Conservation (phyloP, 805 yeast genomes). For the Kazachstania bromeliacearum region DNA sequence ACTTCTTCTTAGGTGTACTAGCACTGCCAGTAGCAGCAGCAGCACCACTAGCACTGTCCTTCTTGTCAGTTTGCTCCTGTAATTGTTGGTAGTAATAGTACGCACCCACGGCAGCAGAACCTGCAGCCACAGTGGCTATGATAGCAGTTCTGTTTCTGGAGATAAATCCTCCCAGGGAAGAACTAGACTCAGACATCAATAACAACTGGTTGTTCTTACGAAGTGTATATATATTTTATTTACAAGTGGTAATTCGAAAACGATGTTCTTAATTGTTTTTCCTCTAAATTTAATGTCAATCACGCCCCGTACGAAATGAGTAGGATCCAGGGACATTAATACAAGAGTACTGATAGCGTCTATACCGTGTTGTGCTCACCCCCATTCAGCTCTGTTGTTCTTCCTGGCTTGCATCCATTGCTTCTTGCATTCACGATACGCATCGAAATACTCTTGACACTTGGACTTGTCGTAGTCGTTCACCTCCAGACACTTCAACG, state of each 20-base stretch:
- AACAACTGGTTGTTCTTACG: no score
- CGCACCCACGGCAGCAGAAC: constrained; percentile 56
- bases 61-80: constrained; percentile 6
- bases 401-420: constrained; percentile 48
- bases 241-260: no score
- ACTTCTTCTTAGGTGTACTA: constrained; percentile 79
- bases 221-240: no score
- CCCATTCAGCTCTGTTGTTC: constrained; percentile 27
- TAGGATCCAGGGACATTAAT: no score
- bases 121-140: constrained; percentile 52
- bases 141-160: constrained; percentile 50
- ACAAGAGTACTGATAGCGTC: no score
- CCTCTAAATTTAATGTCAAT: no score
- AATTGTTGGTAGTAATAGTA: constrained; percentile 39
- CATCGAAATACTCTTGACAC: constrained; percentile 79
- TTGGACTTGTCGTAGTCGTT: constrained; percentile 60
- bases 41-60: constrained; percentile 1
- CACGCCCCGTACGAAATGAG: no score
- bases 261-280: no score
- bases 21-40: constrained; percentile 5
- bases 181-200: no score
- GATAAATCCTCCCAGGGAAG: constrained; percentile 21
- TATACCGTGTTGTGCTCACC: no score
- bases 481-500: constrained; percentile 71
- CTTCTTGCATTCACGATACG: constrained; percentile 85